Evolutionary conservation across 179 eudicot species (phyloP), one percentile per base, ranked within the genome.

Genomic region (Corrigiola litoralis): DNA sequence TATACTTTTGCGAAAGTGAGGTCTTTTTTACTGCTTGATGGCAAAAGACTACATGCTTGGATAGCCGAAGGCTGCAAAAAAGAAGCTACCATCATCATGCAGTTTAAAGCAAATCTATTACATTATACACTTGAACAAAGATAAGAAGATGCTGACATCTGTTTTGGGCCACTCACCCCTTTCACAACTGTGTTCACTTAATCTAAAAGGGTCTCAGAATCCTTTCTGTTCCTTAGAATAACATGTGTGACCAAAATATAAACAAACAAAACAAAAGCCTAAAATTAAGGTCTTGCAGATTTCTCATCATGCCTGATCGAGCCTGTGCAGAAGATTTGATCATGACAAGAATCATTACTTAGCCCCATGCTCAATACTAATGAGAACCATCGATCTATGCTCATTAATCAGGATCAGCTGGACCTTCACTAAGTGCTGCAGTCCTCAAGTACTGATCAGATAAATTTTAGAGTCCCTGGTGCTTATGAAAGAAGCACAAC

Each of bases 51-150:
- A 31, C 5, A 17, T 45, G 16, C 51, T 18, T 3, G 18, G 16
- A 63, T 44, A 1, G 42, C 68, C 68, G 63, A 70, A 70, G 36
- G 74, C 27, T 70, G 74, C 74, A 37, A 33, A 63, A 40, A 57
- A 67, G 38, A 29, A 57, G 51, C 31, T 11, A 18, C 18, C 44
- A 33, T 41, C 41, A 41, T 65, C 44, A 46, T 51, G 21, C 37
- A 14, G 11, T n/a, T 5, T 29, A 40, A 13, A 40, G 55, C 57
- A 46, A 67, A 46, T 67, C 47, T 34, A 25, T 11, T 25, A 57
- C 32, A 45, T 36, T 24, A 17, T 25, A 57, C 32, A 45, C 37
- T 24, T 23, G 33, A 10, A 23, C 29, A 41, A 42, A 16, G 4
- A 40, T 14, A 1, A 40, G 24, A 1, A 42, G 10, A 31, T 17